Conservation (phyloP, 2,329 filamentous ascomycete genomes). For the Penicillium janthinellum region DNA sequence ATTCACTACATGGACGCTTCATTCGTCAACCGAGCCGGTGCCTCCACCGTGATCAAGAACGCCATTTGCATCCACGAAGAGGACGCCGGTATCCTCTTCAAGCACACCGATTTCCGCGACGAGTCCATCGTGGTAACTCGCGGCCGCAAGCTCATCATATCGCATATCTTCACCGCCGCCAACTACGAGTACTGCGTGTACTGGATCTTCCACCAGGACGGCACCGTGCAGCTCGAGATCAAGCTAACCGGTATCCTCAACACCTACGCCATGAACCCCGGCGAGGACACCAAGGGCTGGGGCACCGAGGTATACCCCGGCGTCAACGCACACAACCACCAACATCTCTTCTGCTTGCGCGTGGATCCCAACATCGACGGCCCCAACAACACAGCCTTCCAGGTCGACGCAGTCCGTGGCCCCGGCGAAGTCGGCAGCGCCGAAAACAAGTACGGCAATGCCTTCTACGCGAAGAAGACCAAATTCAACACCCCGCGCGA, state of each 20-base stretch:
- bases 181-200: constrained; percentile 92
- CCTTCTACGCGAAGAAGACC: constrained; percentile 82
- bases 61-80: constrained; percentile 96
- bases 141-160: constrained; percentile 80
- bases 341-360: constrained; percentile 90
- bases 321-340: constrained; percentile 94
- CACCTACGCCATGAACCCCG: constrained; percentile 79
- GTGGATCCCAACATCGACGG: constrained; percentile 88
- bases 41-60: constrained; percentile 82
- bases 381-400: constrained; percentile 78
- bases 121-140: constrained; percentile 84
- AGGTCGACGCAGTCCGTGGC: constrained; percentile 72
- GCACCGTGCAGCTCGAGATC: constrained; percentile 87
- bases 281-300: constrained; percentile 82
- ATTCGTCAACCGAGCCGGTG: constrained; percentile 76
- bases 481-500: constrained; percentile 71
- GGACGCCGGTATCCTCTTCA: constrained; percentile 88
- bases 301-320: constrained; percentile 89
- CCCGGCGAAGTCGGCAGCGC: constrained; percentile 74
- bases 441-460: constrained; percentile 88
- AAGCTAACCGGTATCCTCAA: constrained; percentile 91
- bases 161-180: constrained; percentile 90
- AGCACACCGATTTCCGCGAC: constrained; percentile 91
- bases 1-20: constrained; percentile 91
- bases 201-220: constrained; percentile 92